Percentiles rank a stretch among this genome's conserved stretches.
Evolutionary conservation across 345 rosid species (phyloP).

Genomic region (Mallotus nudiflorus): DNA sequence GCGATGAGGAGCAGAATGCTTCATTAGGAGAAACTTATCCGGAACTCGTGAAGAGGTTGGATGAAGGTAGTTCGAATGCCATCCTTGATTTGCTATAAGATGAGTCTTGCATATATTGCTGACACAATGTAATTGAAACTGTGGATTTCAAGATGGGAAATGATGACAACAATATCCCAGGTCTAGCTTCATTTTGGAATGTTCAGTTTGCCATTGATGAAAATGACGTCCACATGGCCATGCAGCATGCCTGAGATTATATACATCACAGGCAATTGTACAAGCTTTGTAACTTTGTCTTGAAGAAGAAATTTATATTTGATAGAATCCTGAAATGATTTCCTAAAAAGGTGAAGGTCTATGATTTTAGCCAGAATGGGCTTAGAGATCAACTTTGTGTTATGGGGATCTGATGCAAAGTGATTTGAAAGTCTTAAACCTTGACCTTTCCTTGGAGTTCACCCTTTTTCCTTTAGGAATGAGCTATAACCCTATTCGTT

Average conservation of each 20-base stretch:
- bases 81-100: constrained; percentile 11
- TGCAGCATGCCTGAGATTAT: constrained; percentile 1
- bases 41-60: constrained; percentile 61
- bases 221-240: background rate
- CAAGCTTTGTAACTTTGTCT: background rate
- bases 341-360: background rate
- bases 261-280: background rate
- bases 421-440: background rate
- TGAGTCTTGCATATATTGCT: background rate
- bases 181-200: background rate
- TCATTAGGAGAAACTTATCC: constrained; percentile 66
- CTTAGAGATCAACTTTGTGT: background rate
- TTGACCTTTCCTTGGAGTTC: background rate
- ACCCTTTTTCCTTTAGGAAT: background rate
- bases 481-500: background rate
- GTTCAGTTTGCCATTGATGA: background rate
- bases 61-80: constrained; percentile 56
- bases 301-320: background rate
- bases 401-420: background rate
- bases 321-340: background rate
- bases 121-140: background rate
- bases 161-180: no score
- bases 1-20: constrained; percentile 57
- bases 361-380: background rate
- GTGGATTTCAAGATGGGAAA: background rate